These are phyloP conservation scores for Tricholoma bakamatsutake DNA, from an alignment of 768 basidiomycete species.

Conservation along the genomic window DNA sequence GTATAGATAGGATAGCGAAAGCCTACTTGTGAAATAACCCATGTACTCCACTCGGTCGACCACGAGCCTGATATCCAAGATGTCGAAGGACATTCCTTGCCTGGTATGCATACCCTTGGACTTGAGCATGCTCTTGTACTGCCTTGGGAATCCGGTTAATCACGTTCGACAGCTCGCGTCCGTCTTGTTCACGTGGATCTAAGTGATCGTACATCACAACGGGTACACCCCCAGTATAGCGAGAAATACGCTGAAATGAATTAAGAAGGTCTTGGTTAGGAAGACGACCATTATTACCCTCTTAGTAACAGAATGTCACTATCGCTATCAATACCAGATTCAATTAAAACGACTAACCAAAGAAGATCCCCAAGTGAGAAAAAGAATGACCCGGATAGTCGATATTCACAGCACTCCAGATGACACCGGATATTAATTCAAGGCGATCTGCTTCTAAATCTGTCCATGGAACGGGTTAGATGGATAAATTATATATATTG, in stretches of 20 bases:
- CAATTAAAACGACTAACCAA: constrained; percentile 47
- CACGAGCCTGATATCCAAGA: constrained; percentile 66
- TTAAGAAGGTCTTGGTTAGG: constrained; percentile 96
- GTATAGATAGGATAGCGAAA: background rate
- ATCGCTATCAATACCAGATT: background rate
- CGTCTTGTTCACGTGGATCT: constrained; percentile 36
- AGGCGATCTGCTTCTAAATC: constrained; percentile 65
- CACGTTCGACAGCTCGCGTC: constrained; percentile 17
- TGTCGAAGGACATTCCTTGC: constrained; percentile 69
- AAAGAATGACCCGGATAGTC: constrained; percentile 98
- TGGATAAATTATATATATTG: background rate
- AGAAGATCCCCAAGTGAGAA: constrained; percentile 91
- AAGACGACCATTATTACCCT: constrained; percentile 90
- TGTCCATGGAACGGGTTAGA: constrained; percentile 20
- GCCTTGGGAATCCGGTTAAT: constrained; percentile 42
- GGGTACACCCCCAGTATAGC: constrained; percentile 69
- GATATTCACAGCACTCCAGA: constrained; percentile 93
- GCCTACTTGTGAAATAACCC: constrained; percentile 79
- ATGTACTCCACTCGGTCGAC: constrained; percentile 83
- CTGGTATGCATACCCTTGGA: constrained; percentile 50
- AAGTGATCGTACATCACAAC: constrained; percentile 77
- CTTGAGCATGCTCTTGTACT: constrained; percentile 33
- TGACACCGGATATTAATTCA: constrained; percentile 69
- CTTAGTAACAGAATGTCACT: constrained; percentile 33
- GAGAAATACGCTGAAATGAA: constrained; percentile 67